Evolutionary conservation across 2,329 filamentous ascomycete species (phyloP), one percentile per base, ranked within the genome.

Genomic region (Nemania serpens): DNA sequence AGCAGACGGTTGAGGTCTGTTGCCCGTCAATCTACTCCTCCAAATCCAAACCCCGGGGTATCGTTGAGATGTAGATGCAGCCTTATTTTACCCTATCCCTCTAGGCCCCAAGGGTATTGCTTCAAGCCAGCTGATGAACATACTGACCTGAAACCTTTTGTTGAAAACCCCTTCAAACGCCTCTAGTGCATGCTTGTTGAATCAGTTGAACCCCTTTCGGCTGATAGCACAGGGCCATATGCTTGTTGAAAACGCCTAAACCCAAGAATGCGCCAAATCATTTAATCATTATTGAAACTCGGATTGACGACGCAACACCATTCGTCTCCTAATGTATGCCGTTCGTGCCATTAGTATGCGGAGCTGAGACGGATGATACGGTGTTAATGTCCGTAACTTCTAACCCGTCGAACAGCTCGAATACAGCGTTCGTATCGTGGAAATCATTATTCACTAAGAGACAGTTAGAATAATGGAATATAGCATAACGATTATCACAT

Each of bases 401-500:
- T 3, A 99, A 82, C 22, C 87, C 92, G 15, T 93, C 85, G 74
- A 99, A 95, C 25, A 98, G 81, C 47, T 90, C 85, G 75, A 97
- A 98, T 68, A 99, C 90, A 57, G 88, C 88, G 54, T 87, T 83
- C 57, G 86, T 87, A 69, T 92, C 84, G 75, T 96, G 92, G 87
- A 99, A 99, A 75, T 99, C 93, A 73, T 99, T 99, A 81, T 99
- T 93, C 29, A 99, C 95, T 93, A 66, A 18, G 22, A n/a, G 1
- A 56, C 57, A 2, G 53, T 59, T 49, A 62, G 60, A 64, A 34
- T 46, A 37, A 42, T 36, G 12, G 20, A 6, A 3, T 20, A 2
- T 17, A 36, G 20, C 11, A 39, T 5, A 55, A 25, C 13, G 22
- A 48, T 15, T 34, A 37, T 3, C 25, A 41, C 88, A 80, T 81